Conservation (phyloP, 768 basidiomycete species). For the Floccularia luteovirens region DNA sequence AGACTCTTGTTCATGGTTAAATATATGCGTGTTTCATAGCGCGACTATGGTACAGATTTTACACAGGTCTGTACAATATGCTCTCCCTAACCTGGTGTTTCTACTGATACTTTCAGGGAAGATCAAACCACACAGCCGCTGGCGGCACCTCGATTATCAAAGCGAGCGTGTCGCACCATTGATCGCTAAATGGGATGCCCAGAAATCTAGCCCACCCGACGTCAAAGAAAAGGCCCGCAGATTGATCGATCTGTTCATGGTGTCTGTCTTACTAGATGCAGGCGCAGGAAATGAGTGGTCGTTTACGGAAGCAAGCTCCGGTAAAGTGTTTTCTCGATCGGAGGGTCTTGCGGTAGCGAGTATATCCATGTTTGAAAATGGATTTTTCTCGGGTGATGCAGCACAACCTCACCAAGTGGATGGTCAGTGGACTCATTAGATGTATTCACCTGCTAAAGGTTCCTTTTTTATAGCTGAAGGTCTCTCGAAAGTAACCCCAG, state of each 20-base stretch:
- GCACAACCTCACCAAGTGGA: slow-evolving; percentile 69
- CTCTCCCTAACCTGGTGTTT: neutral
- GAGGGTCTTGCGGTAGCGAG: slow-evolving; percentile 89
- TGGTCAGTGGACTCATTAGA: slow-evolving; percentile 39
- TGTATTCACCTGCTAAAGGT: neutral
- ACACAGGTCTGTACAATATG: slow-evolving; percentile 35
- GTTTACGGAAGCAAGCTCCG: slow-evolving; percentile 56
- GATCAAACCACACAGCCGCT: slow-evolving; percentile 86
- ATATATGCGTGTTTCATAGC: slow-evolving; percentile 20
- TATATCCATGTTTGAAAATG: slow-evolving; percentile 79
- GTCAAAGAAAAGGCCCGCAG: slow-evolving; percentile 58
- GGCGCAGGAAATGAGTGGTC: slow-evolving; percentile 84
- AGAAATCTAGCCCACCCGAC: slow-evolving; percentile 28
- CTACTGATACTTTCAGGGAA: slow-evolving; percentile 15
- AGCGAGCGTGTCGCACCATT: slow-evolving; percentile 55
- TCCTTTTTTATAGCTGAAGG: slow-evolving; percentile 47
- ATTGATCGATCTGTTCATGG: slow-evolving; percentile 82
- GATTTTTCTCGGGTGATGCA: slow-evolving; percentile 68
- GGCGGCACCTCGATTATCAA: slow-evolving; percentile 81
- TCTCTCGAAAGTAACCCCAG: slow-evolving; percentile 53
- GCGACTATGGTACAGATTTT: slow-evolving; percentile 74
- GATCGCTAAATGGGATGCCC: slow-evolving; percentile 45
- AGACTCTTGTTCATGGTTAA: neutral
- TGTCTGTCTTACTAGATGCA: slow-evolving; percentile 91
- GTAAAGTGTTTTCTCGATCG: slow-evolving; percentile 50